Base-by-base conservation (phyloP, 441 rosid species). In the Gossypium aridum region DNA sequence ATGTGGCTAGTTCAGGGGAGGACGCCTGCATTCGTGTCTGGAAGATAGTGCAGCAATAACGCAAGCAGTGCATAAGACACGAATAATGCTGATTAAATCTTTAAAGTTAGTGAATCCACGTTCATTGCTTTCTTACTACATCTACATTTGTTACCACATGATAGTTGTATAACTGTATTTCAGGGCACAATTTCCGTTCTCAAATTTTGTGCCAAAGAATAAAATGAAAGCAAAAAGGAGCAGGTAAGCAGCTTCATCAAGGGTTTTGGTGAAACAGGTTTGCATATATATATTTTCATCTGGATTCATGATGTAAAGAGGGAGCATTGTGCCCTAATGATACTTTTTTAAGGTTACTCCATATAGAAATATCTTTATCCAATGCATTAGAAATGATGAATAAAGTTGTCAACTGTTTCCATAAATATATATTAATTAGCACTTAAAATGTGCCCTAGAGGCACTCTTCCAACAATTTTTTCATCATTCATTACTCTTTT, bases 21-120 rank as follows among this genome's bases (percentile, higher is more conserved):
- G 88, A 85, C 77, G 86, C 79, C 9, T 79, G 81, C 76, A 51
- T 85, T 61, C 86, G 86, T 26, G 74, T 77, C 17, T 82, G 88
- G 88, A 75, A 34, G 76, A 16, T 82, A 51, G 67, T 34, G 57
- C 51, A 63, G 51, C 79, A 82, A 66, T 84, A 64, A 75, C 39
- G 57, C 7, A 31, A 71, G 51, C 16, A 23, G 53, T 34, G 59
- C 22, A 54, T 51, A 22, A 16, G 28, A 47, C 22, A 56, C 28
- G 45, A 53, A 60, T 22, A 43, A 63, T 73, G 56, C 69, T 69
- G 75, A 77, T 76, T 37, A 55, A 34, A 68, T 16, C 25, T 70
- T 53, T 43, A 69, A 62, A 74, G 62, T 34, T 72, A 4, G 17
- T 17, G 16, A 43, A 43, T 56, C 39, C 14, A 26, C 16, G 12